phyloP scores from a whole-genome alignment of 305 asterid genomes.

The Plantago rigida region DNA sequence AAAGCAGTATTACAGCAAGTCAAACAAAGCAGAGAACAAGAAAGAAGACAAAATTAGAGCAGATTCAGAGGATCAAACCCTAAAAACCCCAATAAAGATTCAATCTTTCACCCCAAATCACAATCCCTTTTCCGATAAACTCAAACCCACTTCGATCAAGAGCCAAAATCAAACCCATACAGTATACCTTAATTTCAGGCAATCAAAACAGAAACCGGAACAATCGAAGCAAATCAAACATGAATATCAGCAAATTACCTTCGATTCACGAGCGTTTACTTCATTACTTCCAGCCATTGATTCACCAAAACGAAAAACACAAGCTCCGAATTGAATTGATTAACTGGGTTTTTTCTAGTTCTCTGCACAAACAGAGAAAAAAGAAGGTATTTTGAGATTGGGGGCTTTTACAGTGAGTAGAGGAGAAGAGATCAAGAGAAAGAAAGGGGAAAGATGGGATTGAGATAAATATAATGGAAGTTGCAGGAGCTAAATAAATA shows the following conservation, averaged over 20 bases:
- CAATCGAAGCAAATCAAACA: too few relatives aligned
- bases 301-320: constrained; percentile 5
- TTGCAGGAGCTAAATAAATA: not conserved
- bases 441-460: constrained; percentile 30
- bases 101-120: constrained; percentile 25
- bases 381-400: too few relatives aligned
- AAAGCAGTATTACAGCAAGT: constrained; percentile 29
- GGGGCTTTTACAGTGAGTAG: too few relatives aligned
- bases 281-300: constrained; percentile 79
- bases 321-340: not conserved
- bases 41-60: not conserved
- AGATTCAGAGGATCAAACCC: constrained; percentile 23
- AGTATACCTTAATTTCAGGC: not conserved
- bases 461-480: constrained; percentile 17
- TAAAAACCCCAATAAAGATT: constrained; percentile 25
- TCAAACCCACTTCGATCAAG: constrained; percentile 8
- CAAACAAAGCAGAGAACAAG: constrained; percentile 17
- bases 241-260: constrained; percentile 35
- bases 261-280: constrained; percentile 64
- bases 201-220: too few relatives aligned
- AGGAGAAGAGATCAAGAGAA: not conserved
- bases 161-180: constrained; percentile 3
- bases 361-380: too few relatives aligned
- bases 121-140: constrained; percentile 4
- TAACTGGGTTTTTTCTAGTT: too few relatives aligned